These are phyloP conservation scores for Mitragyna speciosa DNA, from an alignment of 257 asterid species.

Conservation along the genomic window DNA sequence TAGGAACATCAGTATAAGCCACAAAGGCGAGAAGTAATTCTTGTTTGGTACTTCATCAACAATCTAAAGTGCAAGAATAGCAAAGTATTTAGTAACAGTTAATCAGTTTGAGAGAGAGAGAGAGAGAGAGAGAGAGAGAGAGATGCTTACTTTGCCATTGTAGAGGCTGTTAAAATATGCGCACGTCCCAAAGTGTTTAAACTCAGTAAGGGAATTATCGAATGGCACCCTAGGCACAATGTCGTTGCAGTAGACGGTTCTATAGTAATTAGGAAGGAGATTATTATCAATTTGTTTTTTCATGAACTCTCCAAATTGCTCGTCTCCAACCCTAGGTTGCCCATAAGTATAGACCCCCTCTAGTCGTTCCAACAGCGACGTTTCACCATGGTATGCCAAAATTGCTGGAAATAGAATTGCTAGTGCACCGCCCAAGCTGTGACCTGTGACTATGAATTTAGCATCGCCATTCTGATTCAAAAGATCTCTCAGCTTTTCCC, in stretches of 20 bases:
- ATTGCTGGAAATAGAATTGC: conserved; percentile 55
- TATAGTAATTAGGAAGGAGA: conserved; percentile 35
- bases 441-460: conserved; percentile 53
- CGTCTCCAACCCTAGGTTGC: conserved; percentile 71
- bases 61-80: conserved; percentile 22
- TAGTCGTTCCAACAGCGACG: conserved; percentile 37
- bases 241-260: conserved; percentile 61
- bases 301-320: conserved; percentile 47
- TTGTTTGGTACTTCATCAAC: conserved; percentile 42
- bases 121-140: too few relatives aligned
- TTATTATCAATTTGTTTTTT: conserved; percentile 26
- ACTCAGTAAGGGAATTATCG: conserved; percentile 39
- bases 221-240: conserved; percentile 57
- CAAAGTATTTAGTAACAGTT: not conserved
- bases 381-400: conserved; percentile 44
- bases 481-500: conserved; percentile 27
- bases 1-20: conserved; percentile 26
- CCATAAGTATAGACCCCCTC: conserved; percentile 64
- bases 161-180: conserved; percentile 31
- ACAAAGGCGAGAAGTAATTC: conserved; percentile 34
- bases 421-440: conserved; percentile 72
- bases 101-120: too few relatives aligned
- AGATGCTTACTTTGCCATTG: conserved; percentile 24
- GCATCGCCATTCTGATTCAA: conserved; percentile 16
- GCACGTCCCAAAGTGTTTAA: conserved; percentile 65